These are phyloP conservation scores for Pythium coloratum DNA, from an alignment of 352 stramenopile species.

Conservation along the genomic window DNA sequence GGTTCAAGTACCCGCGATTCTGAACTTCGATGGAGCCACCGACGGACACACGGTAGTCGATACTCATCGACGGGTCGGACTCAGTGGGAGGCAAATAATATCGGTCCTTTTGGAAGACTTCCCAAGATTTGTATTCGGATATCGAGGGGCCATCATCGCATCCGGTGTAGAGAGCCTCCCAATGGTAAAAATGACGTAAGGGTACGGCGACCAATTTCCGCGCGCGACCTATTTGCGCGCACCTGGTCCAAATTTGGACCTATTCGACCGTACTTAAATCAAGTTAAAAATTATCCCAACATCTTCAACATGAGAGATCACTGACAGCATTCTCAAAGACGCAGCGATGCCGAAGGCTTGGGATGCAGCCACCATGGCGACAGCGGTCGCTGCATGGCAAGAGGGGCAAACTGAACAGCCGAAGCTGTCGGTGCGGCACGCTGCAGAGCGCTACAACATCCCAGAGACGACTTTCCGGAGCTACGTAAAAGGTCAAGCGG, in stretches of 20 bases:
- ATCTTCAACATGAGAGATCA: conserved; percentile 12
- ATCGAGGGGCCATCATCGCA: too few relatives aligned
- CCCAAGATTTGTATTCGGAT: too few relatives aligned
- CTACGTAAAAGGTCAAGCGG: neutral
- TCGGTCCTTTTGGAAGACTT: too few relatives aligned
- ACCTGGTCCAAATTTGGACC: too few relatives aligned
- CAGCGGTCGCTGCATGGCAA: neutral
- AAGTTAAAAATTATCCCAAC: too few relatives aligned
- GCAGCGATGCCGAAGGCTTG: too few relatives aligned
- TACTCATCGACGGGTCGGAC: neutral
- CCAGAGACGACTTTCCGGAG: neutral
- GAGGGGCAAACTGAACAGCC: neutral
- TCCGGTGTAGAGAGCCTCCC: too few relatives aligned
- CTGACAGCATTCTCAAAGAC: conserved; percentile 4
- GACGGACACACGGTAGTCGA: neutral
- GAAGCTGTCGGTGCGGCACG: neutral
- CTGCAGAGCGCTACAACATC: neutral
- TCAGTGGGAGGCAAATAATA: too few relatives aligned
- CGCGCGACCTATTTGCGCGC: too few relatives aligned
- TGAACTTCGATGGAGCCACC: neutral
- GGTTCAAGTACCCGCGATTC: neutral
- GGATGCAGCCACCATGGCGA: neutral
- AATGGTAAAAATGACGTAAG: too few relatives aligned
- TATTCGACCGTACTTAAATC: too few relatives aligned
- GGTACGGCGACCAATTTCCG: too few relatives aligned